These are phyloP conservation scores for Caryopteris hybrid DNA, from an alignment of 305 asterid species.

Conservation along the genomic window DNA sequence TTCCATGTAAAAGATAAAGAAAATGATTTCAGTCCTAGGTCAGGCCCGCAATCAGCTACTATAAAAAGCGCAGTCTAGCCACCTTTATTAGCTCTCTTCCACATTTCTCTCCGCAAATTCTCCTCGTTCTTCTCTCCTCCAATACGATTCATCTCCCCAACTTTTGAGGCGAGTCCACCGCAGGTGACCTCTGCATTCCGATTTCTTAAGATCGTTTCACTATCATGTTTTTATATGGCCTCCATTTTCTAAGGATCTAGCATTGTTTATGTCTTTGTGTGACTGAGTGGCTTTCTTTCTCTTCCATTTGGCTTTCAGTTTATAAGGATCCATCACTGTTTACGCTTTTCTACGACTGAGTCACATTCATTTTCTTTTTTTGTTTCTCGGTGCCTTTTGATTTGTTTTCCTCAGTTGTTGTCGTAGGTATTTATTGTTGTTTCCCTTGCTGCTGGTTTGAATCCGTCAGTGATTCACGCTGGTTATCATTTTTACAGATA, in stretches of 20 bases:
- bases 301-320: background rate
- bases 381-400: background rate
- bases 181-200: slow-evolving; percentile 25
- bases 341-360: slow-evolving; percentile 3
- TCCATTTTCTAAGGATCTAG: too few relatives aligned
- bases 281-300: too few relatives aligned
- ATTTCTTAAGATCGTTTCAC: too few relatives aligned
- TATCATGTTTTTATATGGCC: too few relatives aligned
- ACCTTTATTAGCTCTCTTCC: background rate
- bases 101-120: slow-evolving; percentile 15
- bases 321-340: slow-evolving; percentile 23
- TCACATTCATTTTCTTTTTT: background rate
- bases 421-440: slow-evolving; percentile 5
- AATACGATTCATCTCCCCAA: slow-evolving; percentile 9
- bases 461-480: slow-evolving; percentile 2
- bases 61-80: slow-evolving; percentile 12
- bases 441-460: slow-evolving; percentile 1
- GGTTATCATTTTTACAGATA: background rate
- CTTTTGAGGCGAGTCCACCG: slow-evolving; percentile 29
- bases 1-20: too few relatives aligned
- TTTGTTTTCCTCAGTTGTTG: background rate
- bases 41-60: slow-evolving; percentile 3
- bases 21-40: too few relatives aligned
- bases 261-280: too few relatives aligned
- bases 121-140: slow-evolving; percentile 39